Evolutionary conservation across 1,139 yeast genomes (phyloP).

Genomic region (Suhomyces bokatorum): DNA sequence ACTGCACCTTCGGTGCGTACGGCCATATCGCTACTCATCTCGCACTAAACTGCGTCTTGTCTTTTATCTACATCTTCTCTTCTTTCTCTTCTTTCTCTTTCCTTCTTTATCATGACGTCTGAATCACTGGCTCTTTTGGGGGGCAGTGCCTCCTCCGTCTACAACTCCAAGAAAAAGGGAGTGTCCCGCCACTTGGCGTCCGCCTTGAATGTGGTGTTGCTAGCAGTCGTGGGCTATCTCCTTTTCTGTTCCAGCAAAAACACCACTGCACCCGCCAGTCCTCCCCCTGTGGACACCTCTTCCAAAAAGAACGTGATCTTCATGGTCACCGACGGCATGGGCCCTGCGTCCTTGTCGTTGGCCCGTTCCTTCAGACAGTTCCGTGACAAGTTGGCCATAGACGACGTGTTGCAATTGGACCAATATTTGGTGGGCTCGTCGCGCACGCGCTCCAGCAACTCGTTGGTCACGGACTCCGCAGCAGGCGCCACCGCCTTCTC

Average conservation of each 20-base stretch:
- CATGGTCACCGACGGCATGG: constrained; percentile 35
- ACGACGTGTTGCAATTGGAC: constrained; percentile 24
- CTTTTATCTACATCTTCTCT: background rate
- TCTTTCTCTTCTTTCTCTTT: background rate
- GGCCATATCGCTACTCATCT: no score
- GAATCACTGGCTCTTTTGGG: constrained; percentile 21
- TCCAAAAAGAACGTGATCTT: constrained; percentile 26
- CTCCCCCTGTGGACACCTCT: constrained; percentile 12
- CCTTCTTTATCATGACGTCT: constrained; percentile 5
- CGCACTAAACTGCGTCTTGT: background rate
- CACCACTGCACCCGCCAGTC: background rate
- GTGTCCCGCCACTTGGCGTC: constrained; percentile 5
- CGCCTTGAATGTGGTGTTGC: constrained; percentile 11
- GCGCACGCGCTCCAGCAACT: constrained; percentile 25
- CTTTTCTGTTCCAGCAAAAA: constrained; percentile 11
- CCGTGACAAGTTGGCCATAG: constrained; percentile 22
- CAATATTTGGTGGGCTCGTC: constrained; percentile 26
- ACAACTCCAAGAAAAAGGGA: constrained; percentile 14
- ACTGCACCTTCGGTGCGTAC: no score
- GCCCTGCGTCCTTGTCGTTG: constrained; percentile 30
- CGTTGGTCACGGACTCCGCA: constrained; percentile 31
- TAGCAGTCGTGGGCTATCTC: constrained; percentile 13
- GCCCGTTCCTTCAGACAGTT: constrained; percentile 27
- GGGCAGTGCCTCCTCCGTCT: constrained; percentile 10
- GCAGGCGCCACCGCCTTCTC: constrained; percentile 33